phyloP scores from a whole-genome alignment of 129 eudicot species.

The Scalesia atractyloides region DNA sequence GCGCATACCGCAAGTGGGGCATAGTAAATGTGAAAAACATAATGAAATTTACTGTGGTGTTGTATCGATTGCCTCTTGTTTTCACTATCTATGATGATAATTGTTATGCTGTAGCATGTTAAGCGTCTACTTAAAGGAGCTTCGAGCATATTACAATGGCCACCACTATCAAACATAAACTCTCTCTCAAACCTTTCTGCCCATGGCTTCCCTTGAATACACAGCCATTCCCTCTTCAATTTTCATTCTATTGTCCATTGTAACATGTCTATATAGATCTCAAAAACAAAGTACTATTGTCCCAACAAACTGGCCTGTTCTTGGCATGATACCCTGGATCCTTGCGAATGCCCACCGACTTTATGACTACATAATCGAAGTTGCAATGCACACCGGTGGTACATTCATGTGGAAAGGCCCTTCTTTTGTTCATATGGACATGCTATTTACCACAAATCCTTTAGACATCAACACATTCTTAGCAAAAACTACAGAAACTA shows the following conservation, averaged over 20 bases:
- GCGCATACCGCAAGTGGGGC: too few species aligned
- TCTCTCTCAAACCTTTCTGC: background rate
- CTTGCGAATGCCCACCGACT: conserved; percentile 22
- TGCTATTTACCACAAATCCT: conserved; percentile 43
- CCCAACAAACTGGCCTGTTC: conserved; percentile 30
- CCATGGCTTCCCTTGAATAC: conserved; percentile 1
- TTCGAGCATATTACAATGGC: background rate
- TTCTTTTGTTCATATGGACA: conserved; percentile 23
- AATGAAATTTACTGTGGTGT: too few species aligned
- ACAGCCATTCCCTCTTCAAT: background rate
- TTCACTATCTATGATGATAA: background rate
- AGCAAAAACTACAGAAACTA: conserved; percentile 23
- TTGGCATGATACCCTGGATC: conserved; percentile 19
- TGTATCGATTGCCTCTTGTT: too few species aligned
- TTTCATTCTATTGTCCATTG: background rate
- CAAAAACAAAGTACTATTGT: background rate
- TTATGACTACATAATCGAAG: conserved; percentile 14
- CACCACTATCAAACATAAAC: background rate
- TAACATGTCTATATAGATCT: background rate
- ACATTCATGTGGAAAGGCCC: conserved; percentile 16
- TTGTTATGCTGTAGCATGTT: background rate
- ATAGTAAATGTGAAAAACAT: too few species aligned
- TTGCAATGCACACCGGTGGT: conserved; percentile 7
- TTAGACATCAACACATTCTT: conserved; percentile 31
- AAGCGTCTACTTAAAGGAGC: background rate